phyloP scores from a whole-genome alignment of 495 filamentous ascomycete species.

The Lineolata rhizophorae region DNA sequence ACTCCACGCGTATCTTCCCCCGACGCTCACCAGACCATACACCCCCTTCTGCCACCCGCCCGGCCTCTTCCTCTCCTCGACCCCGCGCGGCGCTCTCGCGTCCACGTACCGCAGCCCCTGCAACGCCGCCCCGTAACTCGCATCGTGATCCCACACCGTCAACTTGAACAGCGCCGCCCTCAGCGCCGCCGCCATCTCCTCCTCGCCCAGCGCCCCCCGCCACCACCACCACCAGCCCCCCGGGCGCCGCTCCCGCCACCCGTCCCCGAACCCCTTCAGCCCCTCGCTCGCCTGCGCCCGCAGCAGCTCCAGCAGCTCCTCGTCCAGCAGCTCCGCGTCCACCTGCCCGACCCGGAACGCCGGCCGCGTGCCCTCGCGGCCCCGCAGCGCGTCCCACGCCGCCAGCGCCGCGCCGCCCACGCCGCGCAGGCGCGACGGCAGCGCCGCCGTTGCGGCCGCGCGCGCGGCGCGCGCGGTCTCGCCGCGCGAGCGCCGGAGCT shows the following conservation, averaged over 20 bases:
- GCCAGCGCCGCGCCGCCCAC: conserved; percentile 32
- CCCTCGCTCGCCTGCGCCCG: conserved; percentile 76
- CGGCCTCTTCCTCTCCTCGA: conserved; percentile 10
- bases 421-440: conserved; percentile 42
- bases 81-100: conserved; percentile 42
- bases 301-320: conserved; percentile 71
- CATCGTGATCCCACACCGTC: conserved; percentile 87
- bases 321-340: conserved; percentile 86
- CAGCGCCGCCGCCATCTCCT: no score
- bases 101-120: conserved; percentile 84
- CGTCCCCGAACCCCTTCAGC: conserved; percentile 66
- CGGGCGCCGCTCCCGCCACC: no score
- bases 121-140: conserved; percentile 80
- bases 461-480: conserved; percentile 35
- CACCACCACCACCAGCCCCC: no score
- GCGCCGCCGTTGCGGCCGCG: conserved; percentile 28
- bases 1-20: conserved; percentile 68
- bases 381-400: conserved; percentile 47
- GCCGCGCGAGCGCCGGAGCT: conserved; percentile 31
- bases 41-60: conserved; percentile 59
- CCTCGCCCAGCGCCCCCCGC: no score
- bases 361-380: conserved; percentile 59
- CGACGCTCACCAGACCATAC: conserved; percentile 71
- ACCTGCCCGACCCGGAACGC: conserved; percentile 91
- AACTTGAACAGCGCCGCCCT: conserved; percentile 78